Evolutionary conservation across 2,329 filamentous ascomycete species (phyloP).

Genomic region (Microcyclospora pomicola): DNA sequence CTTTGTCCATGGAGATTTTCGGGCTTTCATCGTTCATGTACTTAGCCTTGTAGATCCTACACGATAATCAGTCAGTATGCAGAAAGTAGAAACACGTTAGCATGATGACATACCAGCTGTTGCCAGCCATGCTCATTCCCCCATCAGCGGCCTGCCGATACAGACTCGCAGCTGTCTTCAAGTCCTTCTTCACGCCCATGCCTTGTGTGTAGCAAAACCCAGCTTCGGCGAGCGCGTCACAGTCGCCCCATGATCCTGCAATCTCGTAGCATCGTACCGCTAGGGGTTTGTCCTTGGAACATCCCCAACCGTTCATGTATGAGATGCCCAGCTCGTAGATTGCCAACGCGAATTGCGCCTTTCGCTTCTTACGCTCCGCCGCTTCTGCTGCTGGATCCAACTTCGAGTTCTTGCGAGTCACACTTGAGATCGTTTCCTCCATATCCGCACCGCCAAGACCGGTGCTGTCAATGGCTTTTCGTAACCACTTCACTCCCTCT

Average conservation of each 20-base stretch:
- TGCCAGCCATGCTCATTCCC: constrained; percentile 94
- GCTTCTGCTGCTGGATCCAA: constrained; percentile 44
- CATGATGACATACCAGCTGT: constrained; percentile 66
- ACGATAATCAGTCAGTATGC: constrained; percentile 1
- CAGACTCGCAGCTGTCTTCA: constrained; percentile 84
- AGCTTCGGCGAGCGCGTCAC: constrained; percentile 83
- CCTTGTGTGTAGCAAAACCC: constrained; percentile 94
- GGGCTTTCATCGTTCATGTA: constrained; percentile 55
- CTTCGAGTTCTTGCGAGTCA: constrained; percentile 35
- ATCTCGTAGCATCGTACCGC: constrained; percentile 93
- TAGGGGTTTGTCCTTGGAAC: constrained; percentile 77
- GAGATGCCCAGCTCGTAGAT: constrained; percentile 95
- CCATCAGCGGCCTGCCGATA: constrained; percentile 84
- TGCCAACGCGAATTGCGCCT: constrained; percentile 85
- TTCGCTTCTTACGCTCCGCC: constrained; percentile 63
- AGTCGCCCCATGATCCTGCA: constrained; percentile 87
- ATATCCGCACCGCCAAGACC: constrained; percentile 63
- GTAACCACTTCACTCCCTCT: constrained; percentile 84
- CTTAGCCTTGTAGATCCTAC: constrained; percentile 91
- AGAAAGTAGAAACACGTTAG: neutral
- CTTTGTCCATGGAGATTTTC: constrained; percentile 2
- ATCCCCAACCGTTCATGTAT: constrained; percentile 97
- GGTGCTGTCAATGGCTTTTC: constrained; percentile 62
- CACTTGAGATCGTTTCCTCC: constrained; percentile 10
- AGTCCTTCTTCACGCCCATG: constrained; percentile 84